Base-by-base conservation (phyloP, 768 basidiomycete genomes). In the Pisolithus sp. region DNA sequence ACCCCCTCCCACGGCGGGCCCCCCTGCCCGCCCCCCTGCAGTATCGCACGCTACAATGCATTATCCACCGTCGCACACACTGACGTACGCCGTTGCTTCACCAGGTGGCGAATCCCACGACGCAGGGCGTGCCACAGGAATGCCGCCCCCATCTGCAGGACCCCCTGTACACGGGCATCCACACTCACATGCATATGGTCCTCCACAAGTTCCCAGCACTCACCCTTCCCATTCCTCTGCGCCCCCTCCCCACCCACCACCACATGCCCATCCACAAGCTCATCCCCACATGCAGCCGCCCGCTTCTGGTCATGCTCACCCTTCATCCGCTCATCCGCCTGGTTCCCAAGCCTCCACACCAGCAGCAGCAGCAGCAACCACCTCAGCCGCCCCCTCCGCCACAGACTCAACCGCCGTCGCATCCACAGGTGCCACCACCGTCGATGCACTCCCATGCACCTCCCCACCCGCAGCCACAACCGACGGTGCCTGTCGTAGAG, bases 401-500 rank as follows among this genome's bases (percentile, higher is more conserved):
- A 23, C 60, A 62, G 45, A 52, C 7, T 13, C 41, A 46, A 2
- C 60, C 68, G 17, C 56, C 59, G 15, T 52, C 61, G 4, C 69
- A 70, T 36, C 47, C 66, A 3, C 52, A 66, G 21, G 40, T 21
- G 40, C n/a, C 10, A 13, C 44, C 40, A n/a, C 46, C 38, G 2
- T 24, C 46, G 5, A 18, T 10, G 38, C 48, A 28, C 18, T 20
- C 20, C 9, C 47, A 36, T 34, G 7, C 23, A 34, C 18, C 46
- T 12, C 46, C 21, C n/a, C 51, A 45, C 23, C 44, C 40, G 12
- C 57, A 53, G 15, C 57, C 46, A 48, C 48, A 54, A 8, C 34
- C 38, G 18, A 46, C 45, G n/a, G 40, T 50, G 17, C 51, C 53
- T n/a, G 42, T 65, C 46, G 45, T 57, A 10, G 68, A 67, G 15